Percentiles rank a stretch among this genome's conserved stretches.
Evolutionary conservation across 169 alveolate genomes (phyloP).

Genomic region (Eimeria mitis): DNA sequence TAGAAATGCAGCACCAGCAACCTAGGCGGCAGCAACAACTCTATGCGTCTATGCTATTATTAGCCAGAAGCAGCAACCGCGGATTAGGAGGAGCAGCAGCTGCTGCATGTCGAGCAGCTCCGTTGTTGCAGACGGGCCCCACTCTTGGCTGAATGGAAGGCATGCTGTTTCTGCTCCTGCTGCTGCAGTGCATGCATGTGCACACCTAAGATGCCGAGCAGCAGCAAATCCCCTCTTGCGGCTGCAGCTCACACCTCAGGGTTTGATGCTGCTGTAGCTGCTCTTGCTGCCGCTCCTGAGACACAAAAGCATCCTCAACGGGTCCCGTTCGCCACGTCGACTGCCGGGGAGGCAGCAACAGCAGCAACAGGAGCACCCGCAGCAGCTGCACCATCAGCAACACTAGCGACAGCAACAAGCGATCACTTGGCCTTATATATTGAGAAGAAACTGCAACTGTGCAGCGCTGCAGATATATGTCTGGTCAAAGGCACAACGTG

Average conservation of each 20-base stretch:
- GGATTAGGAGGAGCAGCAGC: background rate
- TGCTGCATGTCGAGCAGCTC: background rate
- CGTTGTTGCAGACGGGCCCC: background rate
- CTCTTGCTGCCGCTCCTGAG: constrained; percentile 20
- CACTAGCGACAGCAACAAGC: background rate
- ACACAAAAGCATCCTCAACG: constrained; percentile 16
- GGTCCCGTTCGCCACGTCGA: background rate
- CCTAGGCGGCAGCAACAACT: background rate
- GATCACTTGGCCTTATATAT: background rate
- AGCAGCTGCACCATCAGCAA: constrained; percentile 44
- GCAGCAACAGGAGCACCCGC: constrained; percentile 3
- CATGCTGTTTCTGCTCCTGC: constrained; percentile 28
- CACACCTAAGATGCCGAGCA: constrained; percentile 31
- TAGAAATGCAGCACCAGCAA: constrained; percentile 19
- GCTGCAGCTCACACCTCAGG: constrained; percentile 35
- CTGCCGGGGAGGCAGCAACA: background rate
- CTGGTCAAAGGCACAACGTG: constrained; percentile 48
- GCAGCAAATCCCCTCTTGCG: constrained; percentile 36
- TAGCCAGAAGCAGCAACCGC: background rate
- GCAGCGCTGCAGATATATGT: constrained; percentile 55
- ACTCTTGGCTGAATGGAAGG: constrained; percentile 8
- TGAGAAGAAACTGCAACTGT: constrained; percentile 54
- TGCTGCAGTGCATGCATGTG: constrained; percentile 33
- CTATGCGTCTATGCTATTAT: background rate
- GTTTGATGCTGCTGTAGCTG: constrained; percentile 29